Base-by-base conservation (phyloP, 163 green algal genomes). In the Coccomyxa subellipsoidea region DNA sequence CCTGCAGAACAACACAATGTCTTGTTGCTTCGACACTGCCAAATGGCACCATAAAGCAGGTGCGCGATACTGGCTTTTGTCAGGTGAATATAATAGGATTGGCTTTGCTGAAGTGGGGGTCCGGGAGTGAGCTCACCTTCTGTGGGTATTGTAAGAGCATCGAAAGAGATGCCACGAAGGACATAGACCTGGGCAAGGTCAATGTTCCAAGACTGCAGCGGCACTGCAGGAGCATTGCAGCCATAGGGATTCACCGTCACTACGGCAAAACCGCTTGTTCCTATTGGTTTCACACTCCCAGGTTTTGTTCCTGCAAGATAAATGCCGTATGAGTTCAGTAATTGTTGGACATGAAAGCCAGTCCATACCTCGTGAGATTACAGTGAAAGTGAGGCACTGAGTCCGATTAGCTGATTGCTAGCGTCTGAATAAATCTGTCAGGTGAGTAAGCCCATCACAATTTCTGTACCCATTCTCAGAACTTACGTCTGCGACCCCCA, bases 241-340 rank as follows among this genome's bases (percentile, higher is more conserved):
- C 34, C 34, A 39, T 47, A 77, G 39, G 70, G 70, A 77, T 77
- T 40, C 31, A 77, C 70, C 70, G 32, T 29, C 32, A 77, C 70
- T 34, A 77, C 34, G 12, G 27, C 70, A n/a, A 38, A 32, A 0
- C 70, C 70, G 70, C 7, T 40, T 59, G 47, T 27, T 9, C 32
- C 70, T 25, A 77, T 9, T 7, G 31, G 32, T 23, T 77, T 40
- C 18, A 39, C 32, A 2, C 9, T 25, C 40, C 32, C 31, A n/a
- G 70, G 32, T 23, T 38, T 77, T 31, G 32, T 77, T n/a, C 34
- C 32, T 77, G 70, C 34, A 77, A n/a, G n/a, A n/a, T n/a, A n/a
- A n/a, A n/a, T n/a, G n/a, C n/a, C n/a, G n/a, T n/a, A n/a, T n/a
- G n/a, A n/a, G n/a, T n/a, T n/a, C n/a, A n/a, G n/a, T n/a, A n/a